A percentile compares a stretch with the other conserved stretches of the same genome.
Conservation (phyloP, 23 red algal genomes). For the Pyropia haitanensis region DNA sequence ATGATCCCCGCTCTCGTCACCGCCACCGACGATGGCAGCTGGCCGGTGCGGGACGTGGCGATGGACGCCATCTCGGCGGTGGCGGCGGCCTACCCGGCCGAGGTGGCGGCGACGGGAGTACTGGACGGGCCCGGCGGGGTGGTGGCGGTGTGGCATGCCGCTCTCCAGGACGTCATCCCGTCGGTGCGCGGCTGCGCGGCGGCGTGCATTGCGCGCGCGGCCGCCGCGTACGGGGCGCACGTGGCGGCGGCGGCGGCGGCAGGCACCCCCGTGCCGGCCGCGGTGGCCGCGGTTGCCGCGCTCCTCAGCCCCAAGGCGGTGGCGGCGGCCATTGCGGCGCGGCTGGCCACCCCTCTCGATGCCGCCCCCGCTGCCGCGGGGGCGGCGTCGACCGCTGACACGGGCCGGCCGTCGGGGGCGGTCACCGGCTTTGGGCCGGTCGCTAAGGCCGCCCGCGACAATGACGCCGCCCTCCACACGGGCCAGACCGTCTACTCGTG, state of each 20-base stretch:
- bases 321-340: background rate
- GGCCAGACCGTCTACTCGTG: slow-evolving; percentile 94
- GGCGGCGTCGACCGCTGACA: background rate
- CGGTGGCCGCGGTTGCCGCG: too few relatives aligned
- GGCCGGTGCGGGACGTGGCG: slow-evolving; percentile 96
- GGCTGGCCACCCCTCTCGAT: background rate
- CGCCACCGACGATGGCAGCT: slow-evolving; percentile 88
- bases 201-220: slow-evolving; percentile 37
- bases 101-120: slow-evolving; percentile 14
- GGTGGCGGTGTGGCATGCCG: slow-evolving; percentile 29
- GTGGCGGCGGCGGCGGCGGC: slow-evolving; percentile 5
- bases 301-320: background rate
- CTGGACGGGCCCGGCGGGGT: slow-evolving; percentile 37
- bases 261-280: too few relatives aligned
- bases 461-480: slow-evolving; percentile 58
- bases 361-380: background rate
- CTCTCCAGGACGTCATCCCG: slow-evolving; percentile 75
- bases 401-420: too few relatives aligned
- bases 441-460: slow-evolving; percentile 68
- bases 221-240: slow-evolving; percentile 18
- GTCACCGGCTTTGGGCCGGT: slow-evolving; percentile 33
- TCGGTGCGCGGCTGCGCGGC: slow-evolving; percentile 72
- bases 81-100: slow-evolving; percentile 19
- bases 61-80: slow-evolving; percentile 55
- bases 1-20: slow-evolving; percentile 49